Evolutionary conservation across 2,329 filamentous ascomycete species (phyloP), one percentile per base, ranked within the genome.

Genomic region (Moelleriella libera): DNA sequence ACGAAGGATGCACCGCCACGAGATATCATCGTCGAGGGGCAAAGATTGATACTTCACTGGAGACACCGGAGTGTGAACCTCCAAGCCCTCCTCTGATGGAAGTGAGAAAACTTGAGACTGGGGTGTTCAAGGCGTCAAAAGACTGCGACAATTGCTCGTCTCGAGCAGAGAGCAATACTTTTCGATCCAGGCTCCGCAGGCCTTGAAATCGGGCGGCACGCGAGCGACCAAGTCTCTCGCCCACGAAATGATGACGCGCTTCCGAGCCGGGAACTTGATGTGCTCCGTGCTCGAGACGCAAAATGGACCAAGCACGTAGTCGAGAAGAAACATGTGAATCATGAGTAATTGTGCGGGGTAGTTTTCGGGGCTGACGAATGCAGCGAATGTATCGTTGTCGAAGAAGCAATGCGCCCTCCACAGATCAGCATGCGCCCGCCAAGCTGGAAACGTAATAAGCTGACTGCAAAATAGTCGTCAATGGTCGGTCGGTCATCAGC

Each of bases 261-360:
- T 61, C 7, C 58, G 55, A 2, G 53, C 58, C 3, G 55, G 49
- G 10, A 49, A 53, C 37, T 52, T 57, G 14, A 54, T 52, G 28
- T 52, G 50, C 12, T 56, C 53, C 3, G 46, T 44, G 1, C 51
- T 52, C 0, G 57, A 43, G 9, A 60, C 50, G 29, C 55, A 57
- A 7, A 51, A 55, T 11, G 50, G 51, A 5, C 55, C 58, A 6
- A 62, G 48, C 1, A 58, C 45, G 37, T 62, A 61, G 28, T 62
- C 59, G 3, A 63, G 46, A 2, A 68, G 53, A 14, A 65, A 61
- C 52, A 63, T 62, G 50, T 68, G 64, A 6, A 65, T 58, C 30
- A 66, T 54, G 1, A 68, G 54, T 1, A 68, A 52, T 47, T 66
- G 62, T 2, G 57, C 58, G 1, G 52, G 44, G 46, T 60, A 53